A percentile compares a stretch with the other conserved stretches of the same genome.
phyloP scores from a whole-genome alignment of 495 filamentous ascomycete genomes.

The Thermochaetoides thermophila region DNA sequence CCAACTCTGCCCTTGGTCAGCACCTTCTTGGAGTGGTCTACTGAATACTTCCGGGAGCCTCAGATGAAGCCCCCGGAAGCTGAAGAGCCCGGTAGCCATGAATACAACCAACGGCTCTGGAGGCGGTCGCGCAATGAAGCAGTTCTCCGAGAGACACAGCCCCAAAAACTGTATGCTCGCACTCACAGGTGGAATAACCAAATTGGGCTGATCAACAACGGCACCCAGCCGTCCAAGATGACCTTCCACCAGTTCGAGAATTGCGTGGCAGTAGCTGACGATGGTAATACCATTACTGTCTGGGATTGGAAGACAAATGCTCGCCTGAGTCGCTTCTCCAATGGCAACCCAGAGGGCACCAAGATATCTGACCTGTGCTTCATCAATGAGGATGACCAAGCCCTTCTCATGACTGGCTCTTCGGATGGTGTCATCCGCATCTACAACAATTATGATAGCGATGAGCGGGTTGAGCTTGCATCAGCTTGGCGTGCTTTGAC shows the following conservation, averaged over 20 bases:
- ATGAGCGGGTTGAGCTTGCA: constrained; percentile 65
- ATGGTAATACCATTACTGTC: constrained; percentile 73
- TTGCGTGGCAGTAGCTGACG: constrained; percentile 86
- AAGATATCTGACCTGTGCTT: constrained; percentile 90
- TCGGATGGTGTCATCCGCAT: constrained; percentile 88
- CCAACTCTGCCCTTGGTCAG: constrained; percentile 62
- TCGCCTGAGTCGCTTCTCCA: constrained; percentile 73
- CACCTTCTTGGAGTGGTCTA: constrained; percentile 85
- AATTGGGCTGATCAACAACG: constrained; percentile 67
- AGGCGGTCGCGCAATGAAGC: constrained; percentile 81
- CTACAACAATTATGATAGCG: constrained; percentile 76
- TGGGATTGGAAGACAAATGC: constrained; percentile 80
- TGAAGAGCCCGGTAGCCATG: constrained; percentile 90
- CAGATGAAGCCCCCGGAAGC: constrained; percentile 95
- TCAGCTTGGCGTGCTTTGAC: constrained; percentile 83
- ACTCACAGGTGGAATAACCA: constrained; percentile 71
- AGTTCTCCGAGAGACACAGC: constrained; percentile 82
- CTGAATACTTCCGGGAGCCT: constrained; percentile 96
- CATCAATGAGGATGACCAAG: constrained; percentile 97
- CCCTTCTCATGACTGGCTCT: constrained; percentile 83
- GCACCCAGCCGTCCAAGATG: constrained; percentile 77
- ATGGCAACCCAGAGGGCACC: constrained; percentile 79
- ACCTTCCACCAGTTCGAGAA: constrained; percentile 97
- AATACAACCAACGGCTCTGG: constrained; percentile 94
- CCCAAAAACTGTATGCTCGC: constrained; percentile 74